These are phyloP conservation scores for Neonectria punicea DNA, from an alignment of 2,329 filamentous ascomycete species.

Conservation along the genomic window DNA sequence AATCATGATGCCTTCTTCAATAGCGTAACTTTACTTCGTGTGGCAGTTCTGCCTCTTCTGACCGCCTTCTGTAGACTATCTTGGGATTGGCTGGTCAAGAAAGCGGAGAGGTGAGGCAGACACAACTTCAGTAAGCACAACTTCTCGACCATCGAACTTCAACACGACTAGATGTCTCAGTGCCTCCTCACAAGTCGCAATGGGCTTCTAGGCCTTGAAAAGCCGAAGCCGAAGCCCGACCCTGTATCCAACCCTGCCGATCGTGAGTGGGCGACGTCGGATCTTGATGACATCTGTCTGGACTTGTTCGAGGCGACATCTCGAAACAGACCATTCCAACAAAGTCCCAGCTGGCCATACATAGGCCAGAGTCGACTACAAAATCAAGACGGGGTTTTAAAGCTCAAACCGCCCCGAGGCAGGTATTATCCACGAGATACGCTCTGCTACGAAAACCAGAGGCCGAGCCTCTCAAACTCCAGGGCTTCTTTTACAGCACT, in stretches of 20 bases:
- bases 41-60: no score
- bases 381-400: background rate
- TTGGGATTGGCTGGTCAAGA: no score
- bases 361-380: background rate
- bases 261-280: conserved; percentile 10
- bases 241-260: background rate
- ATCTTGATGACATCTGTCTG: conserved; percentile 14
- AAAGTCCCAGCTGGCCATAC: background rate
- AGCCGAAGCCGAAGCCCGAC: background rate
- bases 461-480: no score
- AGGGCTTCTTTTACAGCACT: conserved; percentile 2
- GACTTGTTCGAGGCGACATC: background rate
- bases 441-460: background rate
- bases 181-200: conserved; percentile 2
- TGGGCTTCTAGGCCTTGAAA: background rate
- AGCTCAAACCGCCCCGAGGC: background rate
- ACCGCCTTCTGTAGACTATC: no score
- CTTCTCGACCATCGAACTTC: background rate
- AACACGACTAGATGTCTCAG: background rate
- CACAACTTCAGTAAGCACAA: background rate
- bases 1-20: no score
- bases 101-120: no score
- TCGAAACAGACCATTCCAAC: background rate
- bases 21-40: no score
- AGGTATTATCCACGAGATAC: background rate